A percentile compares a stretch with the other conserved stretches of the same genome.
These are phyloP conservation scores for Globisporangium cystogenes DNA, from an alignment of 352 stramenopile genomes.

Conservation along the genomic window DNA sequence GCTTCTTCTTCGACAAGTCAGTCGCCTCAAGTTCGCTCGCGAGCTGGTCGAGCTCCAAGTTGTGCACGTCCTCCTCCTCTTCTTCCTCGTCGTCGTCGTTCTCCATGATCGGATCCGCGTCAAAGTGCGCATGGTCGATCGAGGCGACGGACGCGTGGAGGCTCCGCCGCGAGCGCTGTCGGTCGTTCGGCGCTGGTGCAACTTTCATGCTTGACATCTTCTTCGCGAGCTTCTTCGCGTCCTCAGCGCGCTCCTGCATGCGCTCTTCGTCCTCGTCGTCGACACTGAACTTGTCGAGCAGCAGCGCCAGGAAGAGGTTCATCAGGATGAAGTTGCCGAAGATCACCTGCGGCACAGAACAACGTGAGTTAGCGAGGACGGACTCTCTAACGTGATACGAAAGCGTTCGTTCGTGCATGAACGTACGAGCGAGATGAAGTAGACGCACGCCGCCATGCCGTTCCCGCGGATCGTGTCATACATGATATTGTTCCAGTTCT, in stretches of 20 bases:
- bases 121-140: conserved; percentile 1
- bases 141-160: conserved; percentile 10
- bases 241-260: conserved; percentile 36
- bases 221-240: conserved; percentile 39
- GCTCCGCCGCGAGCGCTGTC: conserved; percentile 9
- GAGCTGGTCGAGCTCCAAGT: conserved; percentile 17
- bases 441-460: conserved; percentile 53
- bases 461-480: conserved; percentile 89
- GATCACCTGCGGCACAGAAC: conserved; percentile 80
- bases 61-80: conserved; percentile 31
- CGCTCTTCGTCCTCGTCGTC: conserved; percentile 50
- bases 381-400: too few relatives aligned
- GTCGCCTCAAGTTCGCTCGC: conserved; percentile 11
- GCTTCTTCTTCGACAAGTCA: not conserved
- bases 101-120: conserved; percentile 5
- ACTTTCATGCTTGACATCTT: conserved; percentile 70
- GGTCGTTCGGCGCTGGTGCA: conserved; percentile 13
- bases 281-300: conserved; percentile 88
- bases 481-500: conserved; percentile 95
- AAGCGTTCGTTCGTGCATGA: too few relatives aligned
- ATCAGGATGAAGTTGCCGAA: conserved; percentile 91
- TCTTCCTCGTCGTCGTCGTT: conserved; percentile 26
- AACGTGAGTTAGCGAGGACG: too few relatives aligned
- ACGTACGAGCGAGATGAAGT: conserved; percentile 83
- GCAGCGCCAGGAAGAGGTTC: conserved; percentile 92